Base-by-base conservation (phyloP, 495 filamentous ascomycete genomes). In the Penicillium diatomitis region DNA sequence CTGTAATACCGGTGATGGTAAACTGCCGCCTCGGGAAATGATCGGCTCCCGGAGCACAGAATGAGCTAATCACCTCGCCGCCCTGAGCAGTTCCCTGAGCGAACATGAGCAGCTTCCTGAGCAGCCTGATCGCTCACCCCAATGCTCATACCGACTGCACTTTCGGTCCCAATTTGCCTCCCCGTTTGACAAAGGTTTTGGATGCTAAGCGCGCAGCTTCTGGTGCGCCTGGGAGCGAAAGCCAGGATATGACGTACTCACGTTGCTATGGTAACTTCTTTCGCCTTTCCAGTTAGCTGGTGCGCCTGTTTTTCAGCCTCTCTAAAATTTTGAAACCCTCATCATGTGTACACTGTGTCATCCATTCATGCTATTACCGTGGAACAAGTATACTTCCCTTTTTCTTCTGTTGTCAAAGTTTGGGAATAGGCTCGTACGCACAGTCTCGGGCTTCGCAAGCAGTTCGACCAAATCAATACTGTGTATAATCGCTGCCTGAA, bases 101-200 rank as follows among this genome's bases (percentile, higher is more conserved):
- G 37, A 42, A 29, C 45, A 1, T 48, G 39, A 48, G n/a, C 11
- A 20, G n/a, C 46, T 48, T 20, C 32, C 37, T 42, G 32, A 49
- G 47, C 47, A 43, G 32, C 38, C 49, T 51, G 49, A 38, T 51
- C 38, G 43, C 36, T 51, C 44, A 47, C 49, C 44, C 44, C 39
- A 47, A 47, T 38, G 44, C 44, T 52, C 39, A 52, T 43, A 28
- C 44, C n/a, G 6, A 47, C n/a, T 39, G 35, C 32, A 33, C 44
- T 33, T 29, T 51, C 10, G 12, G 42, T 42, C 38, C 38, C 49
- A 47, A 32, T 10, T 30, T 47, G 9, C 44, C 27, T 47, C 43
- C 38, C 31, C 11, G 8, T 30, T 41, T 37, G 20, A 40, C 41
- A n/a, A 46, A 2, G 8, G 41, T 8, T 33, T 51, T 39, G 38